Evolutionary conservation across 331 rosid genomes (phyloP).

Genomic region (Arachis monticola): DNA sequence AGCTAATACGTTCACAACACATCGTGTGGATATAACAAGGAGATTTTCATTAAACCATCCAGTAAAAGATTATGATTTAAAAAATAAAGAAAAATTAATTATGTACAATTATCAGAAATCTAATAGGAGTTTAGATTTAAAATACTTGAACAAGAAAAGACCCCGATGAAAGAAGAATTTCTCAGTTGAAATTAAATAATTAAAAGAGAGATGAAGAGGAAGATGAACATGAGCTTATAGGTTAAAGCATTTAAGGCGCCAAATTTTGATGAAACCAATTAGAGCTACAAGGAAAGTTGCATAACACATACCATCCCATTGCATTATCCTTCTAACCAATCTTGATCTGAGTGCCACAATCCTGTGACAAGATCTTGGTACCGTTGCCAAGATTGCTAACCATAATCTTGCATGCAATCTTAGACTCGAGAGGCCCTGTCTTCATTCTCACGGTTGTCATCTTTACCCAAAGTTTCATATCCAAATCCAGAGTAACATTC

Average conservation of each 20-base stretch:
- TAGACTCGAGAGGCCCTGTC: conserved; percentile 40
- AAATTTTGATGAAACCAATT: too few relatives aligned
- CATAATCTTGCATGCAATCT: conserved; percentile 50
- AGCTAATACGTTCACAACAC: too few relatives aligned
- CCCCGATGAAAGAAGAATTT: too few relatives aligned
- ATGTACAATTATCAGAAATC: too few relatives aligned
- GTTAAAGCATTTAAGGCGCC: background rate
- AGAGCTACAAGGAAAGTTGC: too few relatives aligned
- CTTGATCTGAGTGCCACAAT: conserved; percentile 35
- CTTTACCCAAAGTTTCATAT: conserved; percentile 44
- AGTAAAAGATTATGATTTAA: too few relatives aligned
- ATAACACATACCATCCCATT: background rate
- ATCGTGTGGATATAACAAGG: too few relatives aligned
- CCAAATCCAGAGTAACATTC: conserved; percentile 33
- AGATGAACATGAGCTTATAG: background rate
- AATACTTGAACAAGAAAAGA: too few relatives aligned
- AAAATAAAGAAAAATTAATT: too few relatives aligned
- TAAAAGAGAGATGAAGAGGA: background rate
- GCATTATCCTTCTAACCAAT: conserved; percentile 15
- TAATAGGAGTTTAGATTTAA: too few relatives aligned
- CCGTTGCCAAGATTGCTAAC: conserved; percentile 29
- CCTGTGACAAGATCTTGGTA: conserved; percentile 38
- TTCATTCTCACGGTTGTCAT: conserved; percentile 16
- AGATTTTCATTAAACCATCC: too few relatives aligned
- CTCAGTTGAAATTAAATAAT: background rate